Conservation (phyloP, 169 alveolate genomes). For the Eimeria sp. region DNA sequence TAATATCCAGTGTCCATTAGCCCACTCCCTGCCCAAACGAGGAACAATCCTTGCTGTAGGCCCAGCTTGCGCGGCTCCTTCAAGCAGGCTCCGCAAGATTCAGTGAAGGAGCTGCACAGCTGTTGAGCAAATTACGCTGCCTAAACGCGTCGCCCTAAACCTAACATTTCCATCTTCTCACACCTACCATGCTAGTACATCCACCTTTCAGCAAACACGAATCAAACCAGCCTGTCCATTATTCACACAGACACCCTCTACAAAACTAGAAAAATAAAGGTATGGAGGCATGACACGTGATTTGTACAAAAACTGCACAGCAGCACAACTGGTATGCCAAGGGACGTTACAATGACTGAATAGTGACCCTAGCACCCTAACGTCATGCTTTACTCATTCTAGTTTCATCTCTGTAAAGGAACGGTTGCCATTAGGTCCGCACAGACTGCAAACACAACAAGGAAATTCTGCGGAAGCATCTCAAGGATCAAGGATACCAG, state of each 20-base stretch:
- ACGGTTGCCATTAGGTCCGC: neutral
- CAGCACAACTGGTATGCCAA: neutral
- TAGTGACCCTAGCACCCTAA: neutral
- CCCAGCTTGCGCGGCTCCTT: neutral
- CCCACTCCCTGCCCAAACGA: neutral
- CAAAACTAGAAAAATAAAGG: neutral
- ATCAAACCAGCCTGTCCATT: neutral
- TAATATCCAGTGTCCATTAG: neutral
- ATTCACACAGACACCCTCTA: neutral
- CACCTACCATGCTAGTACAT: neutral
- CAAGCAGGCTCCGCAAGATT: constrained; percentile 1
- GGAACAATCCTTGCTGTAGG: neutral
- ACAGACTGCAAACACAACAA: neutral
- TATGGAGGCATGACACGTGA: neutral
- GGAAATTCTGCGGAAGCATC: neutral
- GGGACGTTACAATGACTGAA: neutral
- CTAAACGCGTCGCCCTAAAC: neutral
- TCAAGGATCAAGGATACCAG: neutral
- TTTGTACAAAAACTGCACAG: neutral
- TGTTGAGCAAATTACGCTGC: neutral
- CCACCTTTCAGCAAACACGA: neutral
- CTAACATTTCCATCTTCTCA: no score
- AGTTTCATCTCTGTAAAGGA: neutral
- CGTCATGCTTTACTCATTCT: neutral
- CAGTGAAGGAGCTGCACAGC: neutral